Evolutionary conservation across 2,329 filamentous ascomycete genomes (phyloP), one percentile per base, ranked within the genome.

Genomic region (Elsinoe necatrix): DNA sequence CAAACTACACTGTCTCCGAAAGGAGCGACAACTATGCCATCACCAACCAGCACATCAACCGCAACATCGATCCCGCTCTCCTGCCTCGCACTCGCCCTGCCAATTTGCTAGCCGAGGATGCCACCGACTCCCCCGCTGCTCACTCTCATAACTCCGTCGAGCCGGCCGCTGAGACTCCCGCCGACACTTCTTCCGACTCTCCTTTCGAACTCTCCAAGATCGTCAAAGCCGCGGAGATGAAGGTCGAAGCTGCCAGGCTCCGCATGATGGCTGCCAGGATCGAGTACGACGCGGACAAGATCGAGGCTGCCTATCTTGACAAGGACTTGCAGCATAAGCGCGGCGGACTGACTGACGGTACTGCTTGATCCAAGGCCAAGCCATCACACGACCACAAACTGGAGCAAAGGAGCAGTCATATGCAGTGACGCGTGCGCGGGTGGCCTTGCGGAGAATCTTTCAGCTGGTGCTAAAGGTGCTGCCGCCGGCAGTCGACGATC

Each of bases 221-320:
- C 35, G 34, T 43, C 5, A 47, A 59, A 21, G 43, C 54, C 23
- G 12, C 35, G 7, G 39, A 56, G 31, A 20, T 59, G 14, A 56
- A 61, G 55, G 51, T 42, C 14, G 34, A 59, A 47, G 57, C 55
- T 1, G 31, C 43, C 20, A 45, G n/a, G 41, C 41, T 45, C 23
- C 41, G 41, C 25, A 45, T 45, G 41, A 45, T 11, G 7, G 41
- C 41, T 45, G 41, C 41, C 2, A 45, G 11, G n/a, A 45, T 45
- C n/a, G 41, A 45, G 21, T 45, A 21, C 21, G 41, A 45, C 11
- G 41, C 41, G 9, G 41, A 25, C 41, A 45, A 27, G 41, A 23
- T 45, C 20, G 41, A 45, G 25, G 41, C 21, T 25, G 41, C 41
- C 12, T 45, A 45, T 9, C 41, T 20, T n/a, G 41, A 45, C 12